Evolutionary conservation across 2,329 filamentous ascomycete genomes (phyloP).

Genomic region (Raffaelea arxii): DNA sequence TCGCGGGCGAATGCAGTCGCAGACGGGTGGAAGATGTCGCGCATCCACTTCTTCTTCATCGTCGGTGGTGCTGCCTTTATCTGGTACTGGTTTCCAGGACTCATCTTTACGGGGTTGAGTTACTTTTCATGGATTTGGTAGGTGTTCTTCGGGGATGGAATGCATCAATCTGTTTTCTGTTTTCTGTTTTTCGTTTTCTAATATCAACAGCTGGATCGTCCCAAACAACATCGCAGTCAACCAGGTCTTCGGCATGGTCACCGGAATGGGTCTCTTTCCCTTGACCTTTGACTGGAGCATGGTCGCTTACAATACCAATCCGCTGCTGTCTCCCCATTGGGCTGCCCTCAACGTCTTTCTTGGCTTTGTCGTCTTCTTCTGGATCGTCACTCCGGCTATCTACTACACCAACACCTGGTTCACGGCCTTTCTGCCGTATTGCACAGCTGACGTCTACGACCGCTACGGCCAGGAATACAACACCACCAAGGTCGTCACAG

Average conservation of each 20-base stretch:
- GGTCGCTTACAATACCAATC: slow-evolving; percentile 40
- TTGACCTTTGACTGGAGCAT: slow-evolving; percentile 57
- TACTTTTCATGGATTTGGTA: slow-evolving; percentile 34
- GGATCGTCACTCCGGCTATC: slow-evolving; percentile 32
- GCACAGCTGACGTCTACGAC: slow-evolving; percentile 43
- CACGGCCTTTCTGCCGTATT: slow-evolving; percentile 41
- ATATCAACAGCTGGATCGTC: slow-evolving; percentile 43
- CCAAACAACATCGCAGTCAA: slow-evolving; percentile 53
- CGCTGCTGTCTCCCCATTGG: slow-evolving; percentile 30
- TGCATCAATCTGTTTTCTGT: slow-evolving; percentile 21
- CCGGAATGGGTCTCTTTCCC: slow-evolving; percentile 51
- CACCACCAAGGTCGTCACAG: slow-evolving; percentile 34
- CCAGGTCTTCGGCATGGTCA: slow-evolving; percentile 54
- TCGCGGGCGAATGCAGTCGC: slow-evolving; percentile 24
- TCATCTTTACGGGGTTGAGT: slow-evolving; percentile 52
- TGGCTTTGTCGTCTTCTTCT: slow-evolving; percentile 33
- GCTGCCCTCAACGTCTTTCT: slow-evolving; percentile 36
- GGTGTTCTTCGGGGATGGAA: slow-evolving; percentile 26
- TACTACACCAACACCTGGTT: slow-evolving; percentile 41
- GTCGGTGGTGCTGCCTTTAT: slow-evolving; percentile 39
- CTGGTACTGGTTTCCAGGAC: slow-evolving; percentile 55
- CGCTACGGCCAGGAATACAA: slow-evolving; percentile 40
- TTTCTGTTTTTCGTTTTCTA: neutral
- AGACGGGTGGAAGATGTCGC: slow-evolving; percentile 43
- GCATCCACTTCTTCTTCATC: slow-evolving; percentile 48